Conservation (phyloP, 2,329 filamentous ascomycete genomes). For the Endocalyx cinctus region DNA sequence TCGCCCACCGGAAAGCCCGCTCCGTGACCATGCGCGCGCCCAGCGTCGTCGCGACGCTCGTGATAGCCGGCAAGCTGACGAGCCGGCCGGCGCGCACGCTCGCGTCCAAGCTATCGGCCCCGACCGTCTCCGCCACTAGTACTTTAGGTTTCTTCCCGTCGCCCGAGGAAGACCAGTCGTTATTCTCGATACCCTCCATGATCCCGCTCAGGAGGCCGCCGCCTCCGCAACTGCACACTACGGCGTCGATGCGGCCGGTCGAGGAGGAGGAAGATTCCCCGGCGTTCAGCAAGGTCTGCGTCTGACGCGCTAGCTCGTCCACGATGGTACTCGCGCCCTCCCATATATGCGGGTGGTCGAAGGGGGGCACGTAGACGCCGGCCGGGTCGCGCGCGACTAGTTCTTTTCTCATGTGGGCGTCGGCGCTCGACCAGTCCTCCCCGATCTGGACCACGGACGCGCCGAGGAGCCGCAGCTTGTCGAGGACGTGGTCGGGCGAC, state of each 20-base stretch:
- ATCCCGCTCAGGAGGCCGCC: conserved; percentile 77
- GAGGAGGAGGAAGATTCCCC: conserved; percentile 16
- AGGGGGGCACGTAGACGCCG: conserved; percentile 63
- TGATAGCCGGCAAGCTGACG: conserved; percentile 65
- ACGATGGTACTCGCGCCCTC: conserved; percentile 58
- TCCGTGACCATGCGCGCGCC: conserved; percentile 69
- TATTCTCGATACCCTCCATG: conserved; percentile 59
- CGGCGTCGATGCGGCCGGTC: conserved; percentile 49
- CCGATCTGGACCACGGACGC: conserved; percentile 66
- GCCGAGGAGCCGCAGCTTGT: conserved; percentile 65
- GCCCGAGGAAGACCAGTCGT: conserved; percentile 21
- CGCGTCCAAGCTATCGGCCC: conserved; percentile 66
- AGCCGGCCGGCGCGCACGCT: conserved; percentile 53
- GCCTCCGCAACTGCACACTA: conserved; percentile 77
- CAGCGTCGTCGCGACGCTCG: conserved; percentile 68
- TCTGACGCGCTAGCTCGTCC: conserved; percentile 40
- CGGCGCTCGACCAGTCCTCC: conserved; percentile 64
- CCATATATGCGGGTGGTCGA: conserved; percentile 66
- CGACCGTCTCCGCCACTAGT: conserved; percentile 70
- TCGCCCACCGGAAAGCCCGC: conserved; percentile 58
- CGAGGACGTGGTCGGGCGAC: conserved; percentile 65
- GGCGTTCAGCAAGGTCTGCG: conserved; percentile 28
- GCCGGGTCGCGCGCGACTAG: conserved; percentile 47
- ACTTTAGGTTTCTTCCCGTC: conserved; percentile 42
- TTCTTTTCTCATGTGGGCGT: conserved; percentile 57